Evolutionary conservation across 371 early-diverging fungal genomes (phyloP), one percentile per base, ranked within the genome.

Genomic region (Basidiobolus heterosporus): DNA sequence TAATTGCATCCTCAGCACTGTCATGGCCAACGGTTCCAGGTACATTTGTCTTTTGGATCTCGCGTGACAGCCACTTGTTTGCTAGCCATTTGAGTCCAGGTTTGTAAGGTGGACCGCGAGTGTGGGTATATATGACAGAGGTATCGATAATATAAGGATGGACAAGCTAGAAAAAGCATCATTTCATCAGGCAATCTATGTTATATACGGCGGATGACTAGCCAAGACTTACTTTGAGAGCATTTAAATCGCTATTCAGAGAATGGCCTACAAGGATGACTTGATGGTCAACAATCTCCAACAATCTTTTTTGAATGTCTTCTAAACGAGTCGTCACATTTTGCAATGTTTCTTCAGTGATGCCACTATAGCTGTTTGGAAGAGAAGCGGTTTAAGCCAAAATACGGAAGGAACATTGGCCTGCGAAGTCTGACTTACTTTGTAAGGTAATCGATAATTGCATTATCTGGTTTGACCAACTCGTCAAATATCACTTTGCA

Each of bases 181-280:
- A n/a, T n/a, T n/a, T n/a, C n/a, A n/a, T n/a, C n/a, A n/a, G n/a
- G n/a, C n/a, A n/a, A n/a, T n/a, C n/a, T n/a, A n/a, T n/a, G n/a
- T n/a, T n/a, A n/a, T n/a, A n/a, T n/a, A n/a, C n/a, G n/a, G n/a
- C n/a, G n/a, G n/a, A n/a, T n/a, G n/a, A n/a, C n/a, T n/a, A n/a
- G n/a, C n/a, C n/a, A n/a, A n/a, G n/a, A n/a, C 9, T 16, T 58
- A 62, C 62, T 49, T 73, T 65, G 24, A 84, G 54, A 0, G 75
- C 75, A 18, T 61, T 66, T 57, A 86, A 56, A 58, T 86, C 87
- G 48, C 78, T 81, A 36, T 79, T 74, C 6, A 86, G 55, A 14
- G 79, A 79, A 57, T 86, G 86, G 1, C 86, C 86, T 7, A 80
- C 62, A 6, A 86, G 51, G 45, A 88, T 76, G 8, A 82, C 80